Evolutionary conservation across 495 filamentous ascomycete genomes (phyloP).

Genomic region (Tuber magnatum): DNA sequence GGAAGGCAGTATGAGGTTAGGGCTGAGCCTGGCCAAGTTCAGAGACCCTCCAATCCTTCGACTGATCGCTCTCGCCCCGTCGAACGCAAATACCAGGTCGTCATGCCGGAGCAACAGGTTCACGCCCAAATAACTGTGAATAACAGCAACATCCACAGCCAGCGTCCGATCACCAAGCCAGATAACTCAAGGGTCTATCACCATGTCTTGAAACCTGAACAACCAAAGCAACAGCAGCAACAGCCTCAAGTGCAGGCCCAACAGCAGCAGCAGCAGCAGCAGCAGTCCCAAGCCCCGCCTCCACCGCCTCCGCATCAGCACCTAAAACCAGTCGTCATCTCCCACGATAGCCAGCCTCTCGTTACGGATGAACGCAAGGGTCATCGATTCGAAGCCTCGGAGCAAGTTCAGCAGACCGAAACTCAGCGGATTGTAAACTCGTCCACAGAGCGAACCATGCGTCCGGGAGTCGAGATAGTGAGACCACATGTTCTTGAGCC

Average conservation of each 20-base stretch:
- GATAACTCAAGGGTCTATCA: constrained; percentile 30
- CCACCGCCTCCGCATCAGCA: neutral
- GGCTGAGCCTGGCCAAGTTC: constrained; percentile 29
- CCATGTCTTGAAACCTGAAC: constrained; percentile 18
- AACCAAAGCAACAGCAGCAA: constrained; percentile 20
- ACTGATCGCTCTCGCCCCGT: constrained; percentile 21
- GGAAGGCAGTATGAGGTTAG: constrained; percentile 27
- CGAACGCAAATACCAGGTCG: constrained; percentile 27
- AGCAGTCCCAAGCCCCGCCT: constrained; percentile 18
- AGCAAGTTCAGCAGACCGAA: constrained; percentile 30
- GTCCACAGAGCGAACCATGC: constrained; percentile 35
- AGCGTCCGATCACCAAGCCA: neutral
- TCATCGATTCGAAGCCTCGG: constrained; percentile 24
- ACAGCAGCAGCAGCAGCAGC: constrained; percentile 26
- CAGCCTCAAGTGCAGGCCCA: constrained; percentile 22
- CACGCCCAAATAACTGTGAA: constrained; percentile 22
- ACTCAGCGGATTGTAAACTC: constrained; percentile 27
- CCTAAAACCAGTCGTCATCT: constrained; percentile 6
- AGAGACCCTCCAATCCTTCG: constrained; percentile 31
- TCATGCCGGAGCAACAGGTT: constrained; percentile 12
- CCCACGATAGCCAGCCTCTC: constrained; percentile 5
- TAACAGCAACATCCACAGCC: constrained; percentile 20
- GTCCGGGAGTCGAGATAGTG: constrained; percentile 37
- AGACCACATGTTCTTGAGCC: constrained; percentile 29
- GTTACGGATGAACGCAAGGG: constrained; percentile 24